Evolutionary conservation across 192 early-diverging fungal genomes (phyloP).

Genomic region (Coemansia sp.): DNA sequence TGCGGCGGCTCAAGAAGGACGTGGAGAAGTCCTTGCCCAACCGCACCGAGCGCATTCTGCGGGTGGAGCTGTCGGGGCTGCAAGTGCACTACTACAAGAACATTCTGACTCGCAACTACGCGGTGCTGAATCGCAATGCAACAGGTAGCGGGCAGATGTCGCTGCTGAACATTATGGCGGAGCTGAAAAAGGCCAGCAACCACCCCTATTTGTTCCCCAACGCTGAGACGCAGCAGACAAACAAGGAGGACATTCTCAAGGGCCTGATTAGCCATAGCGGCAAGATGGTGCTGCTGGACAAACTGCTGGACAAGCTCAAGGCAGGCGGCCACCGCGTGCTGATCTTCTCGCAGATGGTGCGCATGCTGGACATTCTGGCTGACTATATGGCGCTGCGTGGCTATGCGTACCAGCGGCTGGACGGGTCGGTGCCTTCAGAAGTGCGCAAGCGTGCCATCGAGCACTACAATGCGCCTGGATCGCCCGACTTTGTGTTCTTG

Average conservation of each 20-base stretch:
- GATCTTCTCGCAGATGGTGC: conserved; percentile 98
- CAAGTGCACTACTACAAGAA: conserved; percentile 94
- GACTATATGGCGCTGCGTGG: conserved; percentile 90
- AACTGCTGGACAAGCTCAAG: conserved; percentile 85
- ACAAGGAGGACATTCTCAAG: conserved; percentile 71
- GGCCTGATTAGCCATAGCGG: conserved; percentile 89
- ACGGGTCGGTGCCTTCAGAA: conserved; percentile 86
- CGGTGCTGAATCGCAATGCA: conserved; percentile 72
- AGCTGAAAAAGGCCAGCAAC: conserved; percentile 96
- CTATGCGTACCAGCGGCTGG: conserved; percentile 88
- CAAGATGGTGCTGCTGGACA: conserved; percentile 97
- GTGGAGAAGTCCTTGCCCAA: conserved; percentile 95
- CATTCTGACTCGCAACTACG: conserved; percentile 92
- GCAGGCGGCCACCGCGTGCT: conserved; percentile 92
- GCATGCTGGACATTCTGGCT: conserved; percentile 92
- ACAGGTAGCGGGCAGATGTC: conserved; percentile 66
- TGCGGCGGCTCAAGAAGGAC: conserved; percentile 95
- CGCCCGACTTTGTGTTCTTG: conserved; percentile 93
- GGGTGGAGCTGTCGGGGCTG: conserved; percentile 86
- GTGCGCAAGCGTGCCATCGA: conserved; percentile 95
- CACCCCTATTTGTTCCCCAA: conserved; percentile 90
- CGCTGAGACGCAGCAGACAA: conserved; percentile 61
- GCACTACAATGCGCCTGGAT: conserved; percentile 92
- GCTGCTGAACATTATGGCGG: conserved; percentile 91
- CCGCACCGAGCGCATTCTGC: conserved; percentile 93